Conservation (phyloP, 73 alveolate genomes). For the Tetrahymena thermophila region DNA sequence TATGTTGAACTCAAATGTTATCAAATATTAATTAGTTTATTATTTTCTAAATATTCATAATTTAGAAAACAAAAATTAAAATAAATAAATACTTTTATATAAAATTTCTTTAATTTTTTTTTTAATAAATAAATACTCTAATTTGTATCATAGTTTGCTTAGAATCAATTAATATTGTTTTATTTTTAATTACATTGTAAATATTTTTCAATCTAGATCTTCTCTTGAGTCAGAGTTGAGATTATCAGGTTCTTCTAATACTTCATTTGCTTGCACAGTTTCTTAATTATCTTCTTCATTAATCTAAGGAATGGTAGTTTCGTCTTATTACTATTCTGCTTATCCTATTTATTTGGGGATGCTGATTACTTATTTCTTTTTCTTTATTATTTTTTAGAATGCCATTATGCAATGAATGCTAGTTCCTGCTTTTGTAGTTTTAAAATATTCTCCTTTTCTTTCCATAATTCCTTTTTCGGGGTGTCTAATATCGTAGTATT, state of each 20-base stretch:
- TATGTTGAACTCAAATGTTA: too few relatives aligned
- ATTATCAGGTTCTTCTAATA: not conserved
- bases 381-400: constrained; percentile 39
- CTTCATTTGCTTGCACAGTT: not conserved
- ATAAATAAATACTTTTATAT: too few relatives aligned
- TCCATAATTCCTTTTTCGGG: constrained; percentile 64
- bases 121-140: too few relatives aligned
- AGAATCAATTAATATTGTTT: not conserved
- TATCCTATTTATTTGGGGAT: not conserved
- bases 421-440: constrained; percentile 59
- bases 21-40: too few relatives aligned
- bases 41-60: too few relatives aligned
- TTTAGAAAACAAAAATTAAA: too few relatives aligned
- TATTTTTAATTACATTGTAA: not conserved
- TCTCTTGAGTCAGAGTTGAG: not conserved
- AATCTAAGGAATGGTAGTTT: not conserved
- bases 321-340: not conserved
- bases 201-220: not conserved
- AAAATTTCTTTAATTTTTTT: too few relatives aligned
- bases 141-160: not conserved
- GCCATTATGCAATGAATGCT: constrained; percentile 75
- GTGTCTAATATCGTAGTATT: constrained; percentile 59
- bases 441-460: constrained; percentile 33
- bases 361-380: constrained; percentile 8
- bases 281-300: not conserved